These are phyloP conservation scores for Sugiyamaella xylanicola DNA, from an alignment of 1,139 yeast species.

Conservation along the genomic window DNA sequence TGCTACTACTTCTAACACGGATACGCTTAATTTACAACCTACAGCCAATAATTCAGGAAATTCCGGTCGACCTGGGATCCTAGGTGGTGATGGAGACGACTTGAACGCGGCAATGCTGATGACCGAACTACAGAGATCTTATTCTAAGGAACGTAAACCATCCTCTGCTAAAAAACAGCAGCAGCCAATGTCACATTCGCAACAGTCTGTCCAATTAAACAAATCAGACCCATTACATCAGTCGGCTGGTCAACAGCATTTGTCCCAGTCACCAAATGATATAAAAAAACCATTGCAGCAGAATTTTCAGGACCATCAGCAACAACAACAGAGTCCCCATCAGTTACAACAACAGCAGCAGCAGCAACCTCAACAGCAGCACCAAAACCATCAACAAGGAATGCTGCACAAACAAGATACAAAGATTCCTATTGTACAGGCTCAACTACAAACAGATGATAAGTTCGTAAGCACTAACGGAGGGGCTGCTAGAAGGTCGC, in stretches of 20 bases:
- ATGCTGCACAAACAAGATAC: slow-evolving; percentile 1
- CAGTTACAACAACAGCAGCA: slow-evolving; percentile 10
- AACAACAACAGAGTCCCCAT: neutral
- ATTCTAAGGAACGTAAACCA: slow-evolving; percentile 17
- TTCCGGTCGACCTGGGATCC: slow-evolving; percentile 50
- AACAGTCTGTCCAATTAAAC: too few species aligned
- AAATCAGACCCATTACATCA: neutral
- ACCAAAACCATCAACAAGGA: neutral
- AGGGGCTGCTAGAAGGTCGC: slow-evolving; percentile 5
- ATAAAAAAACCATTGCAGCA: too few species aligned
- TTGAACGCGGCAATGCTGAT: slow-evolving; percentile 36
- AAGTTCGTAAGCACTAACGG: slow-evolving; percentile 5
- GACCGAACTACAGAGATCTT: slow-evolving; percentile 38
- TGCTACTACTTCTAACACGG: slow-evolving; percentile 17
- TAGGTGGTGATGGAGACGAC: slow-evolving; percentile 28
- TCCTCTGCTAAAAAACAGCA: slow-evolving; percentile 11
- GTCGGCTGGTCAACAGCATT: neutral
- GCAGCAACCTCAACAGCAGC: slow-evolving; percentile 5
- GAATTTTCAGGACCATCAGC: too few species aligned
- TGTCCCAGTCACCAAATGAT: neutral
- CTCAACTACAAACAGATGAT: neutral
- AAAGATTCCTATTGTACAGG: neutral
- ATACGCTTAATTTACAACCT: slow-evolving; percentile 11
- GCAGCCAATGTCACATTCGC: slow-evolving; percentile 9
- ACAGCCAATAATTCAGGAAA: slow-evolving; percentile 17